A percentile compares a stretch with the other conserved stretches of the same genome.
Evolutionary conservation across 371 early-diverging fungal species (phyloP).

Genomic region (Mucor piriformis): DNA sequence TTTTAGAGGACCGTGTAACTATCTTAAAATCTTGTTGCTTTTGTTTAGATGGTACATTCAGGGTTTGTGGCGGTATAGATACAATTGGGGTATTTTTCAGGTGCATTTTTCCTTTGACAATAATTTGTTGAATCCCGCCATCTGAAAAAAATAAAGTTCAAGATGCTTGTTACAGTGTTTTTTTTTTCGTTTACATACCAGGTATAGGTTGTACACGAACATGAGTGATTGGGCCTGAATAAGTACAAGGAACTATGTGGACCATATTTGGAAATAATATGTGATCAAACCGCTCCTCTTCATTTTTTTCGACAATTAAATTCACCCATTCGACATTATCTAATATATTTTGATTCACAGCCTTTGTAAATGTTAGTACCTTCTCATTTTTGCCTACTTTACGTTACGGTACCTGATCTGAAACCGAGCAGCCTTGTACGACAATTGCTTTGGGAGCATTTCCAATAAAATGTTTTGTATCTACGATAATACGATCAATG

Average conservation of each 20-base stretch:
- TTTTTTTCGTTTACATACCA: background rate
- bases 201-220: constrained; percentile 6
- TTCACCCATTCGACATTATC: background rate
- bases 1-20: background rate
- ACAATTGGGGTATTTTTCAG: background rate
- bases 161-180: background rate
- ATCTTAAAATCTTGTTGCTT: background rate
- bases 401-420: background rate
- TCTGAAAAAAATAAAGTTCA: background rate
- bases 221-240: background rate
- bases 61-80: no score
- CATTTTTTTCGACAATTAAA: background rate
- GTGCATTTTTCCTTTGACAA: background rate
- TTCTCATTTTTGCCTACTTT: background rate
- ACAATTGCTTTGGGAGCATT: background rate
- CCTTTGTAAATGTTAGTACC: background rate
- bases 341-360: background rate
- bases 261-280: background rate
- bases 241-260: background rate
- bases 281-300: background rate
- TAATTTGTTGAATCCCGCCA: constrained; percentile 8
- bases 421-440: background rate
- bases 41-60: no score
- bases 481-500: constrained; percentile 1
- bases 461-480: constrained; percentile 9